Evolutionary conservation across 2,329 filamentous ascomycete genomes (phyloP).

Genomic region (Cryphonectria carpinicola): DNA sequence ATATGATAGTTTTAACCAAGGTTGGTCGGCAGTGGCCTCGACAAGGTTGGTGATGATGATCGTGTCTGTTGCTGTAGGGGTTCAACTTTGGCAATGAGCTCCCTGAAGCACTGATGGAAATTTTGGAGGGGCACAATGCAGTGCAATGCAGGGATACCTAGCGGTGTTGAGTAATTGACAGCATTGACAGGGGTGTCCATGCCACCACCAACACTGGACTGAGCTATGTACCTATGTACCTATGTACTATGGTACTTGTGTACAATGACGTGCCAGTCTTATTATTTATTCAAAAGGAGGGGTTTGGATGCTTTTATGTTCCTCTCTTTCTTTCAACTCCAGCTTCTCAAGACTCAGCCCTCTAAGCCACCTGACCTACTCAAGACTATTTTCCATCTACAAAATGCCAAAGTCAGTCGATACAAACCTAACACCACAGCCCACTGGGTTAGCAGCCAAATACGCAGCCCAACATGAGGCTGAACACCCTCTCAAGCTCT

Average conservation of each 20-base stretch:
- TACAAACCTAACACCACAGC: constrained; percentile 49
- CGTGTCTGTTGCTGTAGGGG: neutral
- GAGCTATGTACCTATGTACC: neutral
- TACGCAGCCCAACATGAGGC: constrained; percentile 50
- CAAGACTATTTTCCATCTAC: neutral
- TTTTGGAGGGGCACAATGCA: neutral
- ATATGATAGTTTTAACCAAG: neutral
- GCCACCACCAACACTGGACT: neutral
- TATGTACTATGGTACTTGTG: neutral
- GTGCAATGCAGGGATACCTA: neutral
- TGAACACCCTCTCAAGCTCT: constrained; percentile 64
- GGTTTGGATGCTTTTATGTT: no score
- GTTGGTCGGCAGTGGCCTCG: neutral
- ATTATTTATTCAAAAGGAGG: neutral
- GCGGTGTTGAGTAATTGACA: neutral
- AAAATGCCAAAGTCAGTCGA: constrained; percentile 50
- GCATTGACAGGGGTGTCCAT: neutral
- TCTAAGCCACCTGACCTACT: neutral
- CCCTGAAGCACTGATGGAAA: neutral
- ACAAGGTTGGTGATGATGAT: neutral
- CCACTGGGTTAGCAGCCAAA: constrained; percentile 54
- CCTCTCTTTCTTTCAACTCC: neutral
- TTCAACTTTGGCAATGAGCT: neutral
- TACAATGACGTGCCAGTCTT: neutral
- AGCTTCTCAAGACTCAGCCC: neutral